phyloP scores from a whole-genome alignment of 495 filamentous ascomycete species.

The Trichoderma orchidacearum region DNA sequence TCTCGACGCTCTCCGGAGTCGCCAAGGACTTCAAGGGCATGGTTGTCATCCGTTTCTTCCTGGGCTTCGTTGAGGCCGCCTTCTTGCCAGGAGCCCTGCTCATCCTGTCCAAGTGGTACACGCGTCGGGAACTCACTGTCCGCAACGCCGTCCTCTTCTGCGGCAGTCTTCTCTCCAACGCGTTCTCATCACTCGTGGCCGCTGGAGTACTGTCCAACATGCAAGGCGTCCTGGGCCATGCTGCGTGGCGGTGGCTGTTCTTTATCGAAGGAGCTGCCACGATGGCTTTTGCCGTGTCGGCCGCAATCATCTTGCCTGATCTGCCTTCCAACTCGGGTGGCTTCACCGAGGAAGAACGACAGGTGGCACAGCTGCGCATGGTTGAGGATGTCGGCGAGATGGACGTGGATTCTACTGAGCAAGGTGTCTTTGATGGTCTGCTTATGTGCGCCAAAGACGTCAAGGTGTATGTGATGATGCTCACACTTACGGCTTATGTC shows the following conservation, averaged over 20 bases:
- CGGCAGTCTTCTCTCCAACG: slow-evolving; percentile 45
- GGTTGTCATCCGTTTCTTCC: slow-evolving; percentile 51
- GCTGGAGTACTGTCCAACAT: slow-evolving; percentile 38
- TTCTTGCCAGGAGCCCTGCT: slow-evolving; percentile 31
- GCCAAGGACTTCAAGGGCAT: slow-evolving; percentile 46
- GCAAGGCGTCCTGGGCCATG: slow-evolving; percentile 30
- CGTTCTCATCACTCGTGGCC: slow-evolving; percentile 47
- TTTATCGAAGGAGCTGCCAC: slow-evolving; percentile 53
- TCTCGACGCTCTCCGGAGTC: slow-evolving; percentile 46
- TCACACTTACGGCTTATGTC: slow-evolving; percentile 26
- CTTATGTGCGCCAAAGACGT: slow-evolving; percentile 57
- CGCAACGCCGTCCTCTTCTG: slow-evolving; percentile 49
- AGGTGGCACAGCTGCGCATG: slow-evolving; percentile 53
- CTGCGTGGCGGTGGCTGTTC: slow-evolving; percentile 55
- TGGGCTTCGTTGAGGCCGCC: slow-evolving; percentile 44
- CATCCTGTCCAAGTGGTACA: slow-evolving; percentile 45
- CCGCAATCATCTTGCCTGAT: slow-evolving; percentile 55
- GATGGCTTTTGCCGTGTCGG: slow-evolving; percentile 23
- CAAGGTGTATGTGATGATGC: slow-evolving; percentile 46
- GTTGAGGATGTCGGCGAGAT: slow-evolving; percentile 66
- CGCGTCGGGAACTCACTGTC: slow-evolving; percentile 32
- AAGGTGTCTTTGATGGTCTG: slow-evolving; percentile 46
- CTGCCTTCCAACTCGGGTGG: slow-evolving; percentile 58
- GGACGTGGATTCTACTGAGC: slow-evolving; percentile 47
- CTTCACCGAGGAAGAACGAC: slow-evolving; percentile 52